phyloP scores from a whole-genome alignment of 1,284 basidiomycete species.

The Rhodotorula sp. region DNA sequence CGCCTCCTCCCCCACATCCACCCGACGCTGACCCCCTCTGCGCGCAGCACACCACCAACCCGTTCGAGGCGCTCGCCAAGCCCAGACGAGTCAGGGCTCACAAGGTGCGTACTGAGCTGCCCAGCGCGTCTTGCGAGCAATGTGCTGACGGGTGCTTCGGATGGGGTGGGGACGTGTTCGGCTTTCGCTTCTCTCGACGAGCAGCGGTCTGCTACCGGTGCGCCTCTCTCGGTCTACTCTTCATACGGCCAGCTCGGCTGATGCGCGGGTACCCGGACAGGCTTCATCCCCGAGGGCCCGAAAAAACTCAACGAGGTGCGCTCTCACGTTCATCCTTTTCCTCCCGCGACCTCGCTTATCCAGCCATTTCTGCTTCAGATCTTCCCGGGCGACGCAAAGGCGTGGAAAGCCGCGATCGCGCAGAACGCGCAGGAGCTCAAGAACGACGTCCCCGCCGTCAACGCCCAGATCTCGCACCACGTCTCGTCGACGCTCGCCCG shows the following conservation, averaged over 20 bases:
- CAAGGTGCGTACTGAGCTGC: constrained; percentile 13
- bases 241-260: no score
- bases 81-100: constrained; percentile 6
- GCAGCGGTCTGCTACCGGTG: constrained; percentile 26
- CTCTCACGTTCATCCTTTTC: background rate
- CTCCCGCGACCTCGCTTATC: no score
- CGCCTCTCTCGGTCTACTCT: background rate
- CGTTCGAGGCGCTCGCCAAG: constrained; percentile 20
- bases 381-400: constrained; percentile 41
- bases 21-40: background rate
- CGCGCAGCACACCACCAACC: constrained; percentile 20
- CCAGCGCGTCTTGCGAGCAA: no score
- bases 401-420: constrained; percentile 42
- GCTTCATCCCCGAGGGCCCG: constrained; percentile 38
- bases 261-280: background rate
- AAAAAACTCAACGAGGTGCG: constrained; percentile 33
- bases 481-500: constrained; percentile 82
- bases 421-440: constrained; percentile 13
- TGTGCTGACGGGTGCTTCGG: background rate
- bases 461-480: constrained; percentile 65
- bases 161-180: background rate
- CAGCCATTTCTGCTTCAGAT: constrained; percentile 7
- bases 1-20: no score
- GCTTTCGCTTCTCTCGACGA: background rate
- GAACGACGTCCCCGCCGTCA: constrained; percentile 16